Percentiles rank a stretch among this genome's conserved stretches.
These are phyloP conservation scores for Allium fistulosum DNA, from an alignment of 106 monocot species.

Conservation along the genomic window DNA sequence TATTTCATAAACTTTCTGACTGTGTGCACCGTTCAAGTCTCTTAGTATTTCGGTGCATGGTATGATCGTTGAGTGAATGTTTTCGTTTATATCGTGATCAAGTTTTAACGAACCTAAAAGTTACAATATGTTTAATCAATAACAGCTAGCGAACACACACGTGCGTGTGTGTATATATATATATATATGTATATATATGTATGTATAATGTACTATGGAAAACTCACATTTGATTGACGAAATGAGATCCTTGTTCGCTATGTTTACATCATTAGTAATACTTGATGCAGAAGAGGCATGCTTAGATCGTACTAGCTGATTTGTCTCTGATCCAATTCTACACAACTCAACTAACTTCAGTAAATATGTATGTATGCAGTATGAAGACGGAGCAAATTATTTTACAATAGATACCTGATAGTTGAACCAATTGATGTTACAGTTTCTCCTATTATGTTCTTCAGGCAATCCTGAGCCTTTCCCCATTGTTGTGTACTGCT, in stretches of 20 bases:
- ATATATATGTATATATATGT: too few species aligned
- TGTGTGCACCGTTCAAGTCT: conserved; percentile 42
- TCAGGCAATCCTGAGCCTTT: conserved; percentile 52
- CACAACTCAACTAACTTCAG: conserved; percentile 1
- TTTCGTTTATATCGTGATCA: conserved; percentile 37
- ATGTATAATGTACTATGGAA: background rate
- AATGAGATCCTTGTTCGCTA: conserved; percentile 33
- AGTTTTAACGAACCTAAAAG: conserved; percentile 57
- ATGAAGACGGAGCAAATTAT: too few species aligned
- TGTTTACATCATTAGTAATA: conserved; percentile 34
- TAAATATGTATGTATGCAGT: too few species aligned
- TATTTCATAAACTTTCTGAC: conserved; percentile 35
- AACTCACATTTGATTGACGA: conserved; percentile 54
- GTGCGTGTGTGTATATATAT: too few species aligned
- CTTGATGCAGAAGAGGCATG: conserved; percentile 35
- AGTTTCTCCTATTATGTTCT: conserved; percentile 33
- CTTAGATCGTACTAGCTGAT: conserved; percentile 26
- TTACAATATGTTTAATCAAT: too few species aligned
- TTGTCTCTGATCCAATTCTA: conserved; percentile 49
- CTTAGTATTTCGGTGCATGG: conserved; percentile 28
- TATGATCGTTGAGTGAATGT: conserved; percentile 26
- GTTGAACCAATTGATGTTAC: conserved; percentile 40
- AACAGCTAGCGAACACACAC: too few species aligned
- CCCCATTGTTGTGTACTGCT: conserved; percentile 48
- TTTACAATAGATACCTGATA: conserved; percentile 35